Evolutionary conservation across 768 basidiomycete genomes (phyloP).

Genomic region (Leccinum broughii): DNA sequence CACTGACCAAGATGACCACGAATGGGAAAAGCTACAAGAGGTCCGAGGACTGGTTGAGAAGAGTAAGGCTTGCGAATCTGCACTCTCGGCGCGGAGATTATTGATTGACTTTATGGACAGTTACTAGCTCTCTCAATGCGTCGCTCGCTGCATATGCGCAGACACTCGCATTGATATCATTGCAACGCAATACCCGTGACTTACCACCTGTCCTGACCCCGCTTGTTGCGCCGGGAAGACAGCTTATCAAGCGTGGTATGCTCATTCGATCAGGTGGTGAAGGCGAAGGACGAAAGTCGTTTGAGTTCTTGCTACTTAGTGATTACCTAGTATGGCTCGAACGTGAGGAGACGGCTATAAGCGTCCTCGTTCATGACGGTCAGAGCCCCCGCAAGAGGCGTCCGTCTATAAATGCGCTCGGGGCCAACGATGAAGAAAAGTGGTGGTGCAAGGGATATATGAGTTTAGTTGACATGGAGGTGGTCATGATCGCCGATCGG

Average conservation of each 20-base stretch:
- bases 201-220: slow-evolving; percentile 78
- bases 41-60: slow-evolving; percentile 71
- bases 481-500: slow-evolving; percentile 51
- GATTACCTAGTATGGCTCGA: slow-evolving; percentile 82
- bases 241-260: slow-evolving; percentile 65
- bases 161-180: slow-evolving; percentile 70
- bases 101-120: slow-evolving; percentile 39
- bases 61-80: slow-evolving; percentile 46
- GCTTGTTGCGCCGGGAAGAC: slow-evolving; percentile 79
- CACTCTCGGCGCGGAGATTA: not conserved
- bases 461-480: slow-evolving; percentile 73
- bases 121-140: slow-evolving; percentile 74
- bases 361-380: slow-evolving; percentile 20
- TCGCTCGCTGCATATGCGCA: slow-evolving; percentile 78
- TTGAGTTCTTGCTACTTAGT: slow-evolving; percentile 79
- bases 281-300: slow-evolving; percentile 46
- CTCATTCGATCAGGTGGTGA: slow-evolving; percentile 51
- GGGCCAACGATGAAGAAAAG: slow-evolving; percentile 53
- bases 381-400: slow-evolving; percentile 21
- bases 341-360: slow-evolving; percentile 41
- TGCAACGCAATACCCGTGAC: slow-evolving; percentile 75
- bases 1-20: slow-evolving; percentile 65
- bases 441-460: slow-evolving; percentile 74
- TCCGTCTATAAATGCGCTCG: slow-evolving; percentile 20
- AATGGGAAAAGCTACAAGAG: slow-evolving; percentile 58